Conservation (phyloP, 2,329 filamentous ascomycete genomes). For the Raffaelea albimanens region DNA sequence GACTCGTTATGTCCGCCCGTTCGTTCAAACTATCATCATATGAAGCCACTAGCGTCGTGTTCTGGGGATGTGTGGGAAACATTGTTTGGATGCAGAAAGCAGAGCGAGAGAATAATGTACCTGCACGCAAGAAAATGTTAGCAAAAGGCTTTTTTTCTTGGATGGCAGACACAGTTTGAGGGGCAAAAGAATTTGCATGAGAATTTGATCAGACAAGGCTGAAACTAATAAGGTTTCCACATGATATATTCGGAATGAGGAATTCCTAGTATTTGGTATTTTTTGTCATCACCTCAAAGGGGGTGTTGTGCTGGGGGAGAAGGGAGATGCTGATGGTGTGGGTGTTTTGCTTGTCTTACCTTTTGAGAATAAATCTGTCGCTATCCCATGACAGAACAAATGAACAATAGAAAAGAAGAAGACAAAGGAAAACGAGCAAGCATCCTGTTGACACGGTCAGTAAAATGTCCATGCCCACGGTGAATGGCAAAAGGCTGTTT, state of each 20-base stretch:
- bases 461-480: neutral
- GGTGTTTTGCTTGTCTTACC: too few species aligned
- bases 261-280: slow-evolving; percentile 52
- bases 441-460: neutral
- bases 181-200: slow-evolving; percentile 11
- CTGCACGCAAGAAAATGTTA: slow-evolving; percentile 12
- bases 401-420: neutral
- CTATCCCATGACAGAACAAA: neutral
- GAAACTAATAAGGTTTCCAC: slow-evolving; percentile 51
- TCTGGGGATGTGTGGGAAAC: slow-evolving; percentile 22
- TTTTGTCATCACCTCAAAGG: slow-evolving; percentile 48
- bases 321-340: neutral
- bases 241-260: slow-evolving; percentile 58
- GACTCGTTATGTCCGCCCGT: slow-evolving; percentile 61
- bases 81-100: slow-evolving; percentile 11
- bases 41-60: too few species aligned
- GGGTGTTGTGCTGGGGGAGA: too few species aligned
- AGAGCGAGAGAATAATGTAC: slow-evolving; percentile 20
- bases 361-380: slow-evolving; percentile 25
- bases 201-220: slow-evolving; percentile 54
- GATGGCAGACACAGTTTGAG: neutral
- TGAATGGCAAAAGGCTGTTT: slow-evolving; percentile 9
- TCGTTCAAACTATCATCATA: slow-evolving; percentile 59
- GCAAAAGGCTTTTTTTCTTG: slow-evolving; percentile 3
- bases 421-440: neutral